These are phyloP conservation scores for Viola pubescens DNA, from an alignment of 441 rosid species.

Conservation along the genomic window DNA sequence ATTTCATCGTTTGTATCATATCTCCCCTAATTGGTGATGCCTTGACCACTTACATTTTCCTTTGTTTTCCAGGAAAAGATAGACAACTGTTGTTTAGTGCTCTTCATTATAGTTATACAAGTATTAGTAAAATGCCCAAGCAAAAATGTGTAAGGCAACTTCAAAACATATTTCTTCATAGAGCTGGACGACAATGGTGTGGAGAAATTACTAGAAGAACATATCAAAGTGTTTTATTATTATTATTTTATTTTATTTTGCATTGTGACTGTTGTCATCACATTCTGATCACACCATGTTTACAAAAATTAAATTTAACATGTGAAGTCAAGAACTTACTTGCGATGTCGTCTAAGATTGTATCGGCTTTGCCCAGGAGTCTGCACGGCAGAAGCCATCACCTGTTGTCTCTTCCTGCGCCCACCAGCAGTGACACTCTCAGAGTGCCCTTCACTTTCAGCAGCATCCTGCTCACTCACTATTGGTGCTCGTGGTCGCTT, in stretches of 20 bases:
- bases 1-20: no score
- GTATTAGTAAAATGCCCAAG: no score
- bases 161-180: neutral
- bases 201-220: neutral
- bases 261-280: neutral
- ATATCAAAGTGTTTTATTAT: neutral
- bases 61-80: no score
- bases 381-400: slow-evolving; percentile 28
- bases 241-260: no score
- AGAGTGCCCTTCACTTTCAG: slow-evolving; percentile 57
- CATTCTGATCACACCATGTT: neutral
- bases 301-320: neutral
- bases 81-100: no score
- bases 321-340: slow-evolving; percentile 36
- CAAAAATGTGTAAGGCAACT: no score
- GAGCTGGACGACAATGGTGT: neutral
- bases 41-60: no score
- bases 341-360: slow-evolving; percentile 66
- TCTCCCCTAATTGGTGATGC: no score
- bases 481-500: slow-evolving; percentile 47
- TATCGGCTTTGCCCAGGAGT: slow-evolving; percentile 62
- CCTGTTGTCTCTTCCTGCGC: slow-evolving; percentile 56
- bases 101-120: no score
- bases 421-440: slow-evolving; percentile 58
- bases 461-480: slow-evolving; percentile 46